A percentile compares a stretch with the other conserved stretches of the same genome.
Conservation (phyloP, 495 filamentous ascomycete genomes). For the Gamarada debralockiae region DNA sequence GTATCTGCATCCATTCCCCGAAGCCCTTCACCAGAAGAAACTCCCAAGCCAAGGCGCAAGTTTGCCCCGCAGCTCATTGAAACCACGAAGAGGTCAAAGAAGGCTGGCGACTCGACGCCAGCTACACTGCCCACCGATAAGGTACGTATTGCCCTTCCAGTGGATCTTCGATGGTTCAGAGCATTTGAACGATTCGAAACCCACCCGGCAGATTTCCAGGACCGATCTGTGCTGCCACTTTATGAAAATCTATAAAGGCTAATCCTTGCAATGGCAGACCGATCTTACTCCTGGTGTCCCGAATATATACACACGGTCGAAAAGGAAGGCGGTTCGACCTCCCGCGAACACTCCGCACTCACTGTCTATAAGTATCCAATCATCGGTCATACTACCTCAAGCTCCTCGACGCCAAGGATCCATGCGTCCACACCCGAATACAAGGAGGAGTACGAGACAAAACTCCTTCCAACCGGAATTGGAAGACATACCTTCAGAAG, state of each 20-base stretch:
- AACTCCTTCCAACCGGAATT: constrained; percentile 37
- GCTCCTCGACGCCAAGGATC: constrained; percentile 28
- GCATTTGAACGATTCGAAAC: too few relatives aligned
- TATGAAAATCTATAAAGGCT: background rate
- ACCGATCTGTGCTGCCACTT: background rate
- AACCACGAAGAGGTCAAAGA: constrained; percentile 56
- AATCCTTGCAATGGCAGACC: constrained; percentile 27
- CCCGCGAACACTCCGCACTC: constrained; percentile 2
- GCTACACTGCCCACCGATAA: constrained; percentile 48
- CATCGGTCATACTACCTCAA: constrained; percentile 11
- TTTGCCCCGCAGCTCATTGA: constrained; percentile 66
- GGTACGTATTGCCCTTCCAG: constrained; percentile 13
- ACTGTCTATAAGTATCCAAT: background rate
- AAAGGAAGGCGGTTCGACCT: constrained; percentile 27
- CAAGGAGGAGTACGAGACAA: constrained; percentile 32
- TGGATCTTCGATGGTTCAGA: too few relatives aligned
- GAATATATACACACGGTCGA: constrained; percentile 48
- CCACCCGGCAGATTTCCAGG: too few relatives aligned
- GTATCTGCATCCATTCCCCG: constrained; percentile 10
- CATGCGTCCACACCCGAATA: constrained; percentile 36
- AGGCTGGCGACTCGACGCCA: constrained; percentile 45
- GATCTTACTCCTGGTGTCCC: constrained; percentile 55
- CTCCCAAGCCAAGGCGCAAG: constrained; percentile 32
- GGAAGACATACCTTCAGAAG: constrained; percentile 34
- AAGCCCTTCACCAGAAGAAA: constrained; percentile 15